phyloP scores from a whole-genome alignment of 768 basidiomycete genomes.

The Termitomyces sp. region DNA sequence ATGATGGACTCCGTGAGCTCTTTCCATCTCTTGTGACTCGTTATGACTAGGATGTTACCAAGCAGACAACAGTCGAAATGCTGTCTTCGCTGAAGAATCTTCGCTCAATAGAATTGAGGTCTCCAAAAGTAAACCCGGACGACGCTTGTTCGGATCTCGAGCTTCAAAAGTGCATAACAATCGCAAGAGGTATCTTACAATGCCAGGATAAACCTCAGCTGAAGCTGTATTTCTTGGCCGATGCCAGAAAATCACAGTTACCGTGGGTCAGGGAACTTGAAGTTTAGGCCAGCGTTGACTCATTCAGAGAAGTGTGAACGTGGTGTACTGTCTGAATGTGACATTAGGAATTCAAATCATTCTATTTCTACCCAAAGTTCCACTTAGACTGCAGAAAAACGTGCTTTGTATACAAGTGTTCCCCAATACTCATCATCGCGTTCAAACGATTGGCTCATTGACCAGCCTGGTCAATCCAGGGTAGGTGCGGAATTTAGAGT shows the following conservation, averaged over 20 bases:
- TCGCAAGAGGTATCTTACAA: background rate
- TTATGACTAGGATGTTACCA: background rate
- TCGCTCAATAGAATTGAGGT: background rate
- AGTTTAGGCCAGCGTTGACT: too few species aligned
- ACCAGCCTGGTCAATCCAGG: too few species aligned
- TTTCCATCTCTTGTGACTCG: background rate
- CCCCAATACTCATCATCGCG: too few species aligned
- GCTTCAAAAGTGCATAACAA: background rate
- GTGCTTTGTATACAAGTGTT: too few species aligned
- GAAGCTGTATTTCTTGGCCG: background rate
- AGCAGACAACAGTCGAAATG: background rate
- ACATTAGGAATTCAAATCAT: too few species aligned
- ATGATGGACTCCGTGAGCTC: background rate
- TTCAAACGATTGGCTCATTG: too few species aligned
- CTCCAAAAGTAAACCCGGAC: background rate
- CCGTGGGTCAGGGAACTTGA: background rate
- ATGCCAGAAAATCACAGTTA: background rate
- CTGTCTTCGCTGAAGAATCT: background rate
- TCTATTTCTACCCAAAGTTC: too few species aligned
- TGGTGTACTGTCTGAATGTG: too few species aligned
- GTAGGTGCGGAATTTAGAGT: too few species aligned
- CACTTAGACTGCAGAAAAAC: too few species aligned
- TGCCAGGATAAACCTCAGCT: background rate
- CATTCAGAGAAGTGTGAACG: too few species aligned
- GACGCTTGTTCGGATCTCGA: background rate